Percentiles rank a stretch among this genome's conserved stretches.
phyloP scores from a whole-genome alignment of 306 rosid species.

The Pyrus betulifolia region DNA sequence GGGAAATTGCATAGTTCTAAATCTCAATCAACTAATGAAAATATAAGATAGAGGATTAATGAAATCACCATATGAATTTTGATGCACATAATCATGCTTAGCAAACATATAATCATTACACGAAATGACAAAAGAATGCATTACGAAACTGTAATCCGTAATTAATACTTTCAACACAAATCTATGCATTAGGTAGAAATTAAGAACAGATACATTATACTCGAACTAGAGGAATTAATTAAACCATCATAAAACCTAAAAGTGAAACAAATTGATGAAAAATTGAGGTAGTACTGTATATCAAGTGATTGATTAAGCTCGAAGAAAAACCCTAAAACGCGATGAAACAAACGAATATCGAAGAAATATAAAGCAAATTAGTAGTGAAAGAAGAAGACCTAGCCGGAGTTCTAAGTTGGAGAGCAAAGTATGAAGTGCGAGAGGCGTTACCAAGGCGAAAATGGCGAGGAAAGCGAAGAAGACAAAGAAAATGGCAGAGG shows the following conservation, averaged over 20 bases:
- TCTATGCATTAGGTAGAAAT: not conserved
- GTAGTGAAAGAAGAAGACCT: not conserved
- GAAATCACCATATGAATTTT: not conserved
- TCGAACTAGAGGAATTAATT: not conserved
- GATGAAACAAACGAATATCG: not conserved
- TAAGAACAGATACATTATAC: not conserved
- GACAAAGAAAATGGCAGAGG: slow-evolving; percentile 20
- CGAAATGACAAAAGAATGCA: not conserved
- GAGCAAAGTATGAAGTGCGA: not conserved
- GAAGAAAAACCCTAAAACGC: not conserved
- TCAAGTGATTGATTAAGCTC: not conserved
- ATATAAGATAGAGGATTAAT: not conserved
- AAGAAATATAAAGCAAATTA: not conserved
- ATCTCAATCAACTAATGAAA: not conserved
- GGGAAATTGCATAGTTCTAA: not conserved
- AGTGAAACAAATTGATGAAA: not conserved
- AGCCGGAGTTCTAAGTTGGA: not conserved
- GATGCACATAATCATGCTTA: not conserved
- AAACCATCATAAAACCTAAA: not conserved
- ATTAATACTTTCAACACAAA: not conserved
- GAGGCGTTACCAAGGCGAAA: slow-evolving; percentile 39
- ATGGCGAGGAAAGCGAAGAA: slow-evolving; percentile 37
- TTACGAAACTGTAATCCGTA: not conserved
- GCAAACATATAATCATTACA: not conserved
- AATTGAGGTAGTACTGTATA: not conserved